These are phyloP conservation scores for Fraxinus anomala DNA, from an alignment of 257 asterid genomes.

Conservation along the genomic window DNA sequence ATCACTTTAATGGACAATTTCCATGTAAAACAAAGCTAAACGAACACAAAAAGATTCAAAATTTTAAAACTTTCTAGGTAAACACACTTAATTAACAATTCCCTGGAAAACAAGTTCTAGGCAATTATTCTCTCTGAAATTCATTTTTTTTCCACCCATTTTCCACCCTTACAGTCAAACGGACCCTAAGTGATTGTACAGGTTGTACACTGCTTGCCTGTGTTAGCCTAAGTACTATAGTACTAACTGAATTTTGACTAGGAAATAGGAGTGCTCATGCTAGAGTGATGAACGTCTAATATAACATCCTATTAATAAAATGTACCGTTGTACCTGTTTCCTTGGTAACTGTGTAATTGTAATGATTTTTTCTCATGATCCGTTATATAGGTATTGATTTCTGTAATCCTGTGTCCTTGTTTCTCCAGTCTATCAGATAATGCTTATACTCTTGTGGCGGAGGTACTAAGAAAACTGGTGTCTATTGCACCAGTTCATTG, in stretches of 20 bases:
- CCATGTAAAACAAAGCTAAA: too few species aligned
- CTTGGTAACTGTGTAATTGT: conserved; percentile 1
- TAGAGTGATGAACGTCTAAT: neutral
- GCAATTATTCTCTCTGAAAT: too few species aligned
- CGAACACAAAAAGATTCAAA: too few species aligned
- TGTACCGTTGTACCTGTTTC: neutral
- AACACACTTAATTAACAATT: too few species aligned
- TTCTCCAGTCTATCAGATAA: conserved; percentile 79
- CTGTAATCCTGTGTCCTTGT: conserved; percentile 12
- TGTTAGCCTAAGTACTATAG: neutral
- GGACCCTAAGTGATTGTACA: neutral
- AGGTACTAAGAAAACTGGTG: conserved; percentile 83
- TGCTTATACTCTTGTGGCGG: conserved; percentile 82
- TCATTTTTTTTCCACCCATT: too few species aligned
- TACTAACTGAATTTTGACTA: neutral
- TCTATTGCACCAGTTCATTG: conserved; percentile 79
- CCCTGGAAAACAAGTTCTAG: too few species aligned
- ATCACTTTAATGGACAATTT: too few species aligned
- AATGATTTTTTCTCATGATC: neutral
- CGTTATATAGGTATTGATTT: conserved; percentile 4
- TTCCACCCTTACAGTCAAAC: too few species aligned
- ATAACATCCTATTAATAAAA: too few species aligned
- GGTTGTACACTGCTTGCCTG: neutral
- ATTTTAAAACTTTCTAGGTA: too few species aligned
- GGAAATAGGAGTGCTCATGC: neutral